Evolutionary conservation across 352 stramenopile species (phyloP), one percentile per base, ranked within the genome.

Genomic region (Globisporangium okanoganense): DNA sequence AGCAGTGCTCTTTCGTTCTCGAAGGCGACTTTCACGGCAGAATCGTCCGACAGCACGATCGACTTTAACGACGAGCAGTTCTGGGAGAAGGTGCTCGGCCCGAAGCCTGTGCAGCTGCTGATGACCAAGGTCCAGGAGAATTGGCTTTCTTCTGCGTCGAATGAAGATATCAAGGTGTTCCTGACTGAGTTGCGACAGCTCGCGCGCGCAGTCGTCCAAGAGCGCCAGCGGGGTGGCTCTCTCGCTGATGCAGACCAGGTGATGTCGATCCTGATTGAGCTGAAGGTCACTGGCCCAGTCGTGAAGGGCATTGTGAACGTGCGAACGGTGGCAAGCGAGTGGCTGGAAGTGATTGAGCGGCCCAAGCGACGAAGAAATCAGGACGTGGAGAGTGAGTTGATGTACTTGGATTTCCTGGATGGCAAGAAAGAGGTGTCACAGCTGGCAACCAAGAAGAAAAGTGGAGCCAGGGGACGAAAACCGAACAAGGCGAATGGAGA

Each of bases 51-150:
- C 67, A 81, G 79, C 6, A 95, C 81, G 20, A 95, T 95, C 53
- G 87, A 96, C 68, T 94, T 94, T 47, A 94, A 96, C 48, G 88
- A 96, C 53, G 87, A 94, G n/a, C 85, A 95, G 55, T 94, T 97
- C 33, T 95, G 86, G 86, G 88, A 96, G 58, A 96, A 97, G 67
- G 87, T 96, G 8, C 72, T 95, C 33, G 87, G 86, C 5, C 85
- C 85, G 16, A 94, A 96, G 57, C 81, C 76, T 47, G 87, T 92
- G 7, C 87, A 97, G 45, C 65, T 90, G 58, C 66, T 97, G 29
- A 91, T 96, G 79, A 89, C 85, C 9, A 92, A 94, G 57, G 83
- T 97, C 5, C 86, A 95, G 55, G 88, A 96, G 74, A 82, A 84
- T 5, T 88, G 73, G 80, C 67, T 92, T 0, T 76, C 78, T 10